Base-by-base conservation (phyloP, 495 filamentous ascomycete species). In the Barbatosphaeria neglecta region DNA sequence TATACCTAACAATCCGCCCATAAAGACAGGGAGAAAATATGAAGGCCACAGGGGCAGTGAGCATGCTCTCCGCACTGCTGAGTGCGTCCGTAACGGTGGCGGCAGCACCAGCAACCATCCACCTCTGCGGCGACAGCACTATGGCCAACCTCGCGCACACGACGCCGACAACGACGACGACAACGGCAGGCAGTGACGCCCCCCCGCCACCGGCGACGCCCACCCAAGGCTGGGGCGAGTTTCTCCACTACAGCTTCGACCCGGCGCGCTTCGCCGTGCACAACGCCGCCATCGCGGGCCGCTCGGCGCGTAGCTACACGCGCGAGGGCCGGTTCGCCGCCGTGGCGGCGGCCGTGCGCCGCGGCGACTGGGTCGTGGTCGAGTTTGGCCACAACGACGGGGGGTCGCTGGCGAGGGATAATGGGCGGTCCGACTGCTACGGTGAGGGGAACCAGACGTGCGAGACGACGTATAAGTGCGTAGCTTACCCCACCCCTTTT, bases 351-450 rank as follows among this genome's bases (percentile, higher is more conserved):
- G 43, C 56, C 31, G 60, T 69, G 39, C 41, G 57, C 38, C 28
- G 53, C 1, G 69, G 69, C 7, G 70, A 73, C 50, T 69, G 65
- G 50, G 69, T 73, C n/a, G 57, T 72, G 3, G 69, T 73, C 41
- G 70, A 72, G 44, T 72, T 72, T 43, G 70, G 70, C 6, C 69
- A 71, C 44, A 73, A 73, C 46, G 70, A 73, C 44, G 61, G 63
- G 4, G 61, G 63, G 20, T 60, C 57, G 31, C 56, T 60, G 9
- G 57, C 51, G 9, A 54, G 9, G 13, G 64, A 67, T 49, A 80
- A 80, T 53, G 78, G 78, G 10, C 69, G 77, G 25, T 76, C 70
- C 1, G 77, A 76, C 52, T 80, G 78, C 42, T 56, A 62, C 6
- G 76, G 73, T 19, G 65, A 62, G 0, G 77, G 72, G n/a, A 57